Conservation (phyloP, 2,329 filamentous ascomycete genomes). For the Bimuria novae-zelandiae region DNA sequence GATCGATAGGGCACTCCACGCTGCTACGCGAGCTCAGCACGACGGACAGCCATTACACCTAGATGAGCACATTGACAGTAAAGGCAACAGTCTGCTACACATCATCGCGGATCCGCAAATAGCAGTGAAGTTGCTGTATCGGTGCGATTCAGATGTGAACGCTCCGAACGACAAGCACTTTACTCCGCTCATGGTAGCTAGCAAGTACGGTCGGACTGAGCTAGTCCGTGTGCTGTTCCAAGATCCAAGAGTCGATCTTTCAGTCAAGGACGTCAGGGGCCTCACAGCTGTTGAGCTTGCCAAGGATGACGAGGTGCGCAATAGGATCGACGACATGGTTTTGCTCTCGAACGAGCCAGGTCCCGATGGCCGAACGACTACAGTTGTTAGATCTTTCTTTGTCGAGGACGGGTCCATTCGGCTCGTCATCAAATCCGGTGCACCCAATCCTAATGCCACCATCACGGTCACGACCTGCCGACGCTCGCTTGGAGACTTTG, state of each 20-base stretch:
- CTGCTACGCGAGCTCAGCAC: constrained; percentile 73
- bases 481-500: constrained; percentile 85
- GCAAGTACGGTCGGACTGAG: constrained; percentile 95
- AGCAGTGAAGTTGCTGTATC: constrained; percentile 73
- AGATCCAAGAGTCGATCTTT: constrained; percentile 84
- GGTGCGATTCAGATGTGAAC: constrained; percentile 94
- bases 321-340: constrained; percentile 92
- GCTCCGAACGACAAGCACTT: constrained; percentile 94
- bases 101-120: constrained; percentile 87
- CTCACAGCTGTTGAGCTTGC: constrained; percentile 94
- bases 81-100: constrained; percentile 94
- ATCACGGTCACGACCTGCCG: constrained; percentile 96
- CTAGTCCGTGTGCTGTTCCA: constrained; percentile 87
- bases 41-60: constrained; percentile 83
- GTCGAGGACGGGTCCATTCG: constrained; percentile 95
- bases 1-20: constrained; percentile 79
- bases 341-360: constrained; percentile 71
- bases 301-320: constrained; percentile 96
- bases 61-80: constrained; percentile 89
- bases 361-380: constrained; percentile 80
- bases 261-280: constrained; percentile 81
- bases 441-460: constrained; percentile 76
- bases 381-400: constrained; percentile 93
- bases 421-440: constrained; percentile 91
- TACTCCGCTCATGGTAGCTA: constrained; percentile 95